Base-by-base conservation (phyloP, 768 basidiomycete species). In the Xanthoconium stramineum region DNA sequence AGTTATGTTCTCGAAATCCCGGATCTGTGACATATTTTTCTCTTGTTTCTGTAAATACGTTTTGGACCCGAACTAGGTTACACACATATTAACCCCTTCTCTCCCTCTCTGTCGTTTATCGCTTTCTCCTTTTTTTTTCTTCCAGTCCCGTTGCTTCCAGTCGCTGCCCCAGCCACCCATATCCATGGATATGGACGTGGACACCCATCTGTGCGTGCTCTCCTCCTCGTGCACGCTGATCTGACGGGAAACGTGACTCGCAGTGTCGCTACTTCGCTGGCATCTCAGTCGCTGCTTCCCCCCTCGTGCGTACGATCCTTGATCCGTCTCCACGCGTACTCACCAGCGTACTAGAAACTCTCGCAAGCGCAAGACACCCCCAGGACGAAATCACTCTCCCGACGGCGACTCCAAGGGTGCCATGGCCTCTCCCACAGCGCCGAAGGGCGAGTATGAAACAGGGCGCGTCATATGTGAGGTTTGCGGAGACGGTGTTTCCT, bases 401-500 rank as follows among this genome's bases (percentile, higher is more conserved):
- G 60, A 63, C 12, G 37, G 30, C 13, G 60, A 65, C 53, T 5
- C 54, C 33, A 61, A 59, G 51, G 24, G 48, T 47, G 39, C 40
- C 42, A 47, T 47, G 0, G 52, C 37, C 51, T 53, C 61, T 36
- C 50, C 65, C 45, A 24, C 62, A 47, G 19, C 64, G 28, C 67
- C 71, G 8, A 70, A 72, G 36, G 75, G 72, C 68, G 88, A 89
- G 67, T 88, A 88, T 74, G 81, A 81, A 63, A 75, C 80, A 0
- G 86, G 86, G 19, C 80, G 78, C 48, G 81, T 91, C 56, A 78
- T 79, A 47, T 90, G 88, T 70, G 82, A 84, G 57, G 73, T 75
- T 9, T 91, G 89, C 63, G 80, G 82, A 11, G 74, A 77, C 24
- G 74, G 77, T 13, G 80, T 91, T 50, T 82, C 85, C 5, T 86